Percentiles rank a stretch among this genome's conserved stretches.
phyloP scores from a whole-genome alignment of 2,329 filamentous ascomycete species.

The Microdochium bolleyi region DNA sequence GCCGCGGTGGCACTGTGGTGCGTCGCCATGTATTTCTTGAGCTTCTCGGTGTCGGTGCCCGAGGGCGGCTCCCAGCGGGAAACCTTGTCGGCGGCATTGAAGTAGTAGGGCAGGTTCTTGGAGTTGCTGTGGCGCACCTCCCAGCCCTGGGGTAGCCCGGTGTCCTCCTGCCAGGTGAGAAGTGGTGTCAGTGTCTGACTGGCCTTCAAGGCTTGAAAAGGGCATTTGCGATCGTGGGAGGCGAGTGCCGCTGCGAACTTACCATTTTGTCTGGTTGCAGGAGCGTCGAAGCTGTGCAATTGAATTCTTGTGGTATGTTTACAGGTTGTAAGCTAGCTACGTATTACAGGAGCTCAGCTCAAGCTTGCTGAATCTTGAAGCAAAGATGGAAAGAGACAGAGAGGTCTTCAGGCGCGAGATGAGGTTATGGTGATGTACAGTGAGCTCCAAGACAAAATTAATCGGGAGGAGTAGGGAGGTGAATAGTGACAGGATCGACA shows the following conservation, averaged over 20 bases:
- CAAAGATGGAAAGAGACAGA: background rate
- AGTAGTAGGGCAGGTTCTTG: conserved; percentile 98
- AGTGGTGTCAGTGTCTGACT: background rate
- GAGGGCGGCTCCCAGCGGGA: conserved; percentile 92
- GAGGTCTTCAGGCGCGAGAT: background rate
- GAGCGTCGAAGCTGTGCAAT: background rate
- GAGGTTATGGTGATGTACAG: no score
- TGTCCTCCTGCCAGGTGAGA: conserved; percentile 47
- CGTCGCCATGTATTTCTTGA: conserved; percentile 89
- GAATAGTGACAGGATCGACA: no score
- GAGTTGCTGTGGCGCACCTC: conserved; percentile 97
- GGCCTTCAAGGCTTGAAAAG: background rate
- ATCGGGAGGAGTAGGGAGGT: no score
- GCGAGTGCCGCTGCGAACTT: background rate
- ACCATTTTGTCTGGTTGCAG: background rate
- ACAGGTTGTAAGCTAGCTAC: background rate
- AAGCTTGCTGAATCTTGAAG: background rate
- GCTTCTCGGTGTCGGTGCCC: conserved; percentile 81
- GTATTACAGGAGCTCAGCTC: background rate
- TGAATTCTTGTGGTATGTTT: no score
- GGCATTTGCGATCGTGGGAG: background rate
- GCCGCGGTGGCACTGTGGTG: conserved; percentile 62
- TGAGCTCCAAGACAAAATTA: no score
- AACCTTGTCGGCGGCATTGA: conserved; percentile 78
- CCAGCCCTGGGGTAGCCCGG: conserved; percentile 80